A percentile compares a stretch with the other conserved stretches of the same genome.
These are phyloP conservation scores for Hemileccinum impolitum DNA, from an alignment of 768 basidiomycete species.

Conservation along the genomic window DNA sequence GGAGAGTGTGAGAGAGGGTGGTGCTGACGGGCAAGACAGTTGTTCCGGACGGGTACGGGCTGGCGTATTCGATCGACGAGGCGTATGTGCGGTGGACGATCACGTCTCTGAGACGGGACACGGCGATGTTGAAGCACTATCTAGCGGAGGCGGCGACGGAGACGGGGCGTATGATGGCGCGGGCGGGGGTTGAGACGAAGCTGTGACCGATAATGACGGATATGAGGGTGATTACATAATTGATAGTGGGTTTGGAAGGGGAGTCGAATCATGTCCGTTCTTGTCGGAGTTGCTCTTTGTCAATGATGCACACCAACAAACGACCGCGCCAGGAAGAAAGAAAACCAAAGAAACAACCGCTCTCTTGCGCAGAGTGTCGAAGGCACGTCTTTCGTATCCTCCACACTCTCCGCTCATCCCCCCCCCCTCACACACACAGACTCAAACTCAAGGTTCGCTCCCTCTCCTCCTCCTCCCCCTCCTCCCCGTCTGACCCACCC, in stretches of 20 bases:
- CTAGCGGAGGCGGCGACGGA: conserved; percentile 81
- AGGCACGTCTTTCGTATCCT: conserved; percentile 37
- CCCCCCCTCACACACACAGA: conserved; percentile 23
- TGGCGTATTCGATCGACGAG: conserved; percentile 87
- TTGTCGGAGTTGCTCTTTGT: conserved; percentile 22
- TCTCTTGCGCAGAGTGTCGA: conserved; percentile 64
- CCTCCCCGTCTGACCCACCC: neutral
- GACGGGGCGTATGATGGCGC: conserved; percentile 69
- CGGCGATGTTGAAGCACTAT: conserved; percentile 60
- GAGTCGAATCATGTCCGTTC: conserved; percentile 17
- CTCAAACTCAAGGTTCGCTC: conserved; percentile 55
- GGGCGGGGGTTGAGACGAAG: neutral
- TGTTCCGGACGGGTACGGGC: conserved; percentile 87
- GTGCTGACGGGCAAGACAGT: conserved; percentile 48
- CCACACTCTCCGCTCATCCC: too few species aligned
- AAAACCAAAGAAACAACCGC: conserved; percentile 38
- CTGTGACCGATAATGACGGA: conserved; percentile 11
- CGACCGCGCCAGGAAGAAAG: conserved; percentile 40
- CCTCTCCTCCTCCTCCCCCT: neutral
- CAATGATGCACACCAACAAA: conserved; percentile 33
- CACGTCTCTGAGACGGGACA: conserved; percentile 61
- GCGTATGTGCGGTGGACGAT: conserved; percentile 88
- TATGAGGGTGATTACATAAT: conserved; percentile 24
- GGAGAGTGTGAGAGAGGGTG: neutral
- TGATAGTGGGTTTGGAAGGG: conserved; percentile 16